Percentiles rank a stretch among this genome's conserved stretches.
These are phyloP conservation scores for Colletotrichum cereale DNA, from an alignment of 2,329 filamentous ascomycete genomes.

Conservation along the genomic window DNA sequence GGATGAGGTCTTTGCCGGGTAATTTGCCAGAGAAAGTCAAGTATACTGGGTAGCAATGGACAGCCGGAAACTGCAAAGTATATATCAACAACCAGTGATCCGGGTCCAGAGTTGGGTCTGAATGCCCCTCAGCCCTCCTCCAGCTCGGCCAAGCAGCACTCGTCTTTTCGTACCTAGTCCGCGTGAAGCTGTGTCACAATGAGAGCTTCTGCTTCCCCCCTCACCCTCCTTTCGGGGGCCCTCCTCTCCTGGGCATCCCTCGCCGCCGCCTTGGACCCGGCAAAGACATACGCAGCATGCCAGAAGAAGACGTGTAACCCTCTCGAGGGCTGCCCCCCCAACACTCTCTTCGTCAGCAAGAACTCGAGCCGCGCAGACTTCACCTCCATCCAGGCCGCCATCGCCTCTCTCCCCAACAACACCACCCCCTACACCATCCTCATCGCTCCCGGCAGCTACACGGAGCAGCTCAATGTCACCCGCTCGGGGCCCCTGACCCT, in stretches of 20 bases:
- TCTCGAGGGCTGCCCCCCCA: constrained; percentile 52
- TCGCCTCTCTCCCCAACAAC: constrained; percentile 55
- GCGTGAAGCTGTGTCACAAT: constrained; percentile 23
- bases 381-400: constrained; percentile 55
- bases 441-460: constrained; percentile 70
- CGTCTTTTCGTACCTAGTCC: not conserved
- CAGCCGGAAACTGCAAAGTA: not conserved
- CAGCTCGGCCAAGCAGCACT: not conserved
- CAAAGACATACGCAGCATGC: constrained; percentile 48
- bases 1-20: not conserved
- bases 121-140: not conserved
- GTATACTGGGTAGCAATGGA: not conserved
- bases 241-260: constrained; percentile 16
- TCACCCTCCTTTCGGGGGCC: constrained; percentile 21
- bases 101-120: not conserved
- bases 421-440: constrained; percentile 66
- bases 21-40: not conserved
- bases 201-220: constrained; percentile 23
- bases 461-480: constrained; percentile 75
- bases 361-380: constrained; percentile 52
- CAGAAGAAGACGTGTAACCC: constrained; percentile 50
- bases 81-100: constrained; percentile 16
- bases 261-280: constrained; percentile 40
- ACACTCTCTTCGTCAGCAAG: constrained; percentile 57
- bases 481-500: constrained; percentile 71